Conservation (phyloP, 2,329 filamentous ascomycete genomes). For the Fusarium hainanense region DNA sequence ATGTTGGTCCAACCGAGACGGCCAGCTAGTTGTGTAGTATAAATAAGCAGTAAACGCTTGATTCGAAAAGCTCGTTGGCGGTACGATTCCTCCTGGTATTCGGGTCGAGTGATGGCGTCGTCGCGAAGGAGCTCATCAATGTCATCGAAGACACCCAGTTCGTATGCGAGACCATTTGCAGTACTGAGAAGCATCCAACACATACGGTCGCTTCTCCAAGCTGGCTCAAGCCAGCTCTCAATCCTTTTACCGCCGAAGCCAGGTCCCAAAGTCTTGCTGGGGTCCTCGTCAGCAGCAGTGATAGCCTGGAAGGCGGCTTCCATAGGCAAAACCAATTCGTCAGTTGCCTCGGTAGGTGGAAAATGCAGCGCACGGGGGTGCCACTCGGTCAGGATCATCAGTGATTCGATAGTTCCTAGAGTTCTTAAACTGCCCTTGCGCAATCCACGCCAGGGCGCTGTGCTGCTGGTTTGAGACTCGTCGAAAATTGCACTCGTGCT, state of each 20-base stretch:
- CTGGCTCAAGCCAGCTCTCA: constrained; percentile 95
- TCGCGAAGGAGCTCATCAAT: constrained; percentile 77
- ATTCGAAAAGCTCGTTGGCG: constrained; percentile 83
- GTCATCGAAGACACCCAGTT: constrained; percentile 94
- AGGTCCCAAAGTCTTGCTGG: constrained; percentile 52
- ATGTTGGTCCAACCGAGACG: constrained; percentile 93
- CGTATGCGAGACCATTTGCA: constrained; percentile 88
- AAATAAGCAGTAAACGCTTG: constrained; percentile 87
- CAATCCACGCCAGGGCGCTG: constrained; percentile 76
- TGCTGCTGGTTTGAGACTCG: constrained; percentile 72
- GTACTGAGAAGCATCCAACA: constrained; percentile 98
- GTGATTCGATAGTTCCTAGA: constrained; percentile 90
- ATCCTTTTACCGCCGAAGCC: constrained; percentile 86
- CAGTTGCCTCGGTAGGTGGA: constrained; percentile 80
- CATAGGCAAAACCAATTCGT: constrained; percentile 73
- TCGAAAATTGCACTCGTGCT: constrained; percentile 61
- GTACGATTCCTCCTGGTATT: constrained; percentile 80
- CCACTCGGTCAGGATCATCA: constrained; percentile 97
- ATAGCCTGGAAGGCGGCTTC: constrained; percentile 60
- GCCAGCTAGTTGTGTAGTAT: constrained; percentile 92
- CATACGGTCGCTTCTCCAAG: constrained; percentile 94
- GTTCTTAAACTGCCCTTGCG: constrained; percentile 85
- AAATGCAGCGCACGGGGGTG: constrained; percentile 95
- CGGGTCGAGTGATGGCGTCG: constrained; percentile 68
- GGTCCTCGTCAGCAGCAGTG: constrained; percentile 53